phyloP scores from a whole-genome alignment of 257 asterid genomes.

The Scutellaria galericulata region DNA sequence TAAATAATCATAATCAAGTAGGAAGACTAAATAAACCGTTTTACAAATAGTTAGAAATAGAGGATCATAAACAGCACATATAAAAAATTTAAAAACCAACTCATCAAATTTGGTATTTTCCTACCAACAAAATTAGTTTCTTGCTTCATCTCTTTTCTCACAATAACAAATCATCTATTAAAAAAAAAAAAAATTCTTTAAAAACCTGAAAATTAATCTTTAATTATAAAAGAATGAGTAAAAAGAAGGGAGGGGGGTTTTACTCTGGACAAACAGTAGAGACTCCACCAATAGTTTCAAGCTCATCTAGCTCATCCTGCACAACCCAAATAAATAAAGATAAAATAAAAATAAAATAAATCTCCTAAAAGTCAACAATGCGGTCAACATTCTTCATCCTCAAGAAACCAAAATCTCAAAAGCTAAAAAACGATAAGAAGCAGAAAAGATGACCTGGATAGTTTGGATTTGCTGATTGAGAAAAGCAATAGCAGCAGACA shows the following conservation, averaged over 20 bases:
- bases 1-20: too few species aligned
- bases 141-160: neutral
- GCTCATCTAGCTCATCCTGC: slow-evolving; percentile 76
- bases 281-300: slow-evolving; percentile 71
- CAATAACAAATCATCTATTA: neutral
- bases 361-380: slow-evolving; percentile 6
- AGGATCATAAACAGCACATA: too few species aligned
- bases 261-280: slow-evolving; percentile 81
- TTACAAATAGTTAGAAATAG: too few species aligned
- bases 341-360: neutral
- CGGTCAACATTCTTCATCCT: neutral
- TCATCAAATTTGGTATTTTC: too few species aligned
- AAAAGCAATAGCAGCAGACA: slow-evolving; percentile 58
- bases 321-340: neutral
- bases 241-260: neutral
- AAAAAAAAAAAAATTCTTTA: neutral
- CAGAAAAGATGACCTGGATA: slow-evolving; percentile 45
- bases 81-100: too few species aligned
- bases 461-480: slow-evolving; percentile 65
- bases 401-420: neutral
- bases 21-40: too few species aligned
- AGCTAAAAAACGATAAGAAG: too few species aligned
- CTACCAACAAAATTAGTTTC: neutral
- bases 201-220: neutral
- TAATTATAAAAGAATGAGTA: neutral